phyloP scores from a whole-genome alignment of 2,329 filamentous ascomycete species.

The Botrytis paeoniae region DNA sequence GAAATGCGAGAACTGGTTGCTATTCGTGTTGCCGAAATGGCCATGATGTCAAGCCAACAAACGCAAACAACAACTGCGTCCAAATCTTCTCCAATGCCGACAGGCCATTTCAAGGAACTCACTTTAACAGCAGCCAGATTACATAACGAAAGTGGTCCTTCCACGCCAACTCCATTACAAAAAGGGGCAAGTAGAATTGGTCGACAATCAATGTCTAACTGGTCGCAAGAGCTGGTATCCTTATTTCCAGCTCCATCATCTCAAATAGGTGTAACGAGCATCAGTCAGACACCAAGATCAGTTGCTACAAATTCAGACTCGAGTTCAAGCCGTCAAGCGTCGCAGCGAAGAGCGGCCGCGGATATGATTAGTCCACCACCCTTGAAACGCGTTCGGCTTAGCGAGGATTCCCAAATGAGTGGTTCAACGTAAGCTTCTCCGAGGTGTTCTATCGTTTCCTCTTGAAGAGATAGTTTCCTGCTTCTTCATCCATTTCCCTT shows the following conservation, averaged over 20 bases:
- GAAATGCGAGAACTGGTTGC: slow-evolving; percentile 47
- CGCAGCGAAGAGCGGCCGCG: slow-evolving; percentile 28
- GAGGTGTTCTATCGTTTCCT: background rate
- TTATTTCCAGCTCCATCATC: background rate
- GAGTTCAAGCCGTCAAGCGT: slow-evolving; percentile 21
- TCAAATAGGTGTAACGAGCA: background rate
- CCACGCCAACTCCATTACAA: background rate
- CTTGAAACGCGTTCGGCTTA: slow-evolving; percentile 27
- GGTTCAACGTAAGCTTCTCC: background rate
- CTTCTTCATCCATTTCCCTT: background rate
- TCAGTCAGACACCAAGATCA: background rate
- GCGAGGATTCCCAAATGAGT: slow-evolving; percentile 3
- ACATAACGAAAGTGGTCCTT: background rate
- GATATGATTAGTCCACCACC: slow-evolving; percentile 20
- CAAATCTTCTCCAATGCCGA: background rate
- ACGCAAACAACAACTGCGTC: slow-evolving; percentile 5
- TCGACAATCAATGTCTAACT: background rate
- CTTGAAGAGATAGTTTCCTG: accelerated
- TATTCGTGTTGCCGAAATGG: background rate
- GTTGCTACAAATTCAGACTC: slow-evolving; percentile 8
- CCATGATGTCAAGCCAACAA: slow-evolving; percentile 2
- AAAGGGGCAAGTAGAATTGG: background rate
- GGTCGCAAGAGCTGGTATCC: background rate
- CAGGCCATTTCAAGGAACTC: background rate
- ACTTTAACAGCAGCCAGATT: background rate